Percentiles rank a stretch among this genome's conserved stretches.
These are phyloP conservation scores for Mucor irregularis DNA, from an alignment of 371 early-diverging fungal species.

Conservation along the genomic window DNA sequence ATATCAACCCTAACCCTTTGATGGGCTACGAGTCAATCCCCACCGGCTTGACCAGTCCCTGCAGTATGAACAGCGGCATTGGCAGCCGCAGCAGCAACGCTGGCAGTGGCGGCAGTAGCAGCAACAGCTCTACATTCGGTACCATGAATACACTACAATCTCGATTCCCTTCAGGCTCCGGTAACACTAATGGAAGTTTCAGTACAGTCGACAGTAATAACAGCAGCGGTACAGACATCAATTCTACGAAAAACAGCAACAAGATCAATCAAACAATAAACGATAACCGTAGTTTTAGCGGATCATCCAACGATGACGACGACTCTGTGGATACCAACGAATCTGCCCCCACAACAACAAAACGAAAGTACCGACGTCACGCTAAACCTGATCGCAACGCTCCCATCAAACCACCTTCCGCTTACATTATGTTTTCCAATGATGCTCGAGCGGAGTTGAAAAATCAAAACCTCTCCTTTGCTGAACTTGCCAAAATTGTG, in stretches of 20 bases:
- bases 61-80: constrained; percentile 23
- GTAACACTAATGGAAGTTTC: not conserved
- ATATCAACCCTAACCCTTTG: no score
- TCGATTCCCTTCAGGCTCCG: not conserved
- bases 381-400: constrained; percentile 52
- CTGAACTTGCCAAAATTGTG: constrained; percentile 46
- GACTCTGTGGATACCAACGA: constrained; percentile 19
- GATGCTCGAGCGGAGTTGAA: constrained; percentile 38
- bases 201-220: not conserved
- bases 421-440: constrained; percentile 56
- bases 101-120: constrained; percentile 12
- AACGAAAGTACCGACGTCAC: constrained; percentile 50
- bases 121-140: constrained; percentile 10
- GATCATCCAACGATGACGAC: constrained; percentile 34
- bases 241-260: not conserved
- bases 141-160: not conserved
- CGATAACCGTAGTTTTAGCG: constrained; percentile 1
- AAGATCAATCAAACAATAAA: not conserved
- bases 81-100: constrained; percentile 9
- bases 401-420: constrained; percentile 52
- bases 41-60: constrained; percentile 16
- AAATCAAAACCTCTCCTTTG: constrained; percentile 39
- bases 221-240: constrained; percentile 11
- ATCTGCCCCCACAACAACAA: constrained; percentile 14
- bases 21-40: not conserved